These are phyloP conservation scores for Saccharomyces hybrid DNA, from an alignment of 1,139 yeast genomes.

Conservation along the genomic window DNA sequence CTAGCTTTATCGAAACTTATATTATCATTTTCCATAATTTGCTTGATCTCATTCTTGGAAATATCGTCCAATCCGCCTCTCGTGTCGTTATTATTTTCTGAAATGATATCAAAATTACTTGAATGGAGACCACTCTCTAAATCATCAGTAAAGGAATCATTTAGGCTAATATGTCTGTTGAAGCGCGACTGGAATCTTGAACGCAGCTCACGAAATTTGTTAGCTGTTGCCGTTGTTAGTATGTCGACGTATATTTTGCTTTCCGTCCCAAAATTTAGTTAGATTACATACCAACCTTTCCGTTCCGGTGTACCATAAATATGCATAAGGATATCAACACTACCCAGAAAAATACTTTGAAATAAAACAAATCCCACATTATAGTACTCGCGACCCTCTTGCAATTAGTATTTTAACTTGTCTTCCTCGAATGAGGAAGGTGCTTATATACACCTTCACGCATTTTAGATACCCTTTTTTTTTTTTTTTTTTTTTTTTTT, in stretches of 20 bases:
- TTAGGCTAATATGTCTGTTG: conserved; percentile 14
- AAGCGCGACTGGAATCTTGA: conserved; percentile 10
- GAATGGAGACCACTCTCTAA: conserved; percentile 61
- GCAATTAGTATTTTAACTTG: background rate
- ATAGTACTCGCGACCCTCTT: background rate
- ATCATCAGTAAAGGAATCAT: conserved; percentile 47
- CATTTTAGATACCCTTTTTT: background rate
- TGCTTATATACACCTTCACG: background rate
- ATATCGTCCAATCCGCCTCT: conserved; percentile 54
- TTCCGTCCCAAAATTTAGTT: background rate
- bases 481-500: background rate
- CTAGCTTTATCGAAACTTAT: conserved; percentile 68
- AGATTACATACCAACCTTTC: background rate
- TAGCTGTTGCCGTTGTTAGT: conserved; percentile 8
- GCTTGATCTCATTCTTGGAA: conserved; percentile 45
- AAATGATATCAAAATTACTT: conserved; percentile 45
- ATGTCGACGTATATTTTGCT: background rate
- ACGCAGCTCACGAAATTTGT: conserved; percentile 10
- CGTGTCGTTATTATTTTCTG: conserved; percentile 45
- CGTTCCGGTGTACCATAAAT: background rate
- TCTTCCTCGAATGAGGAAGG: background rate
- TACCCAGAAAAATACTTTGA: background rate
- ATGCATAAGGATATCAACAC: background rate
- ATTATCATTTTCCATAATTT: conserved; percentile 45
- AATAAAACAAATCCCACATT: background rate